Conservation (phyloP, 1,284 basidiomycete genomes). For the Ustilago tritici region DNA sequence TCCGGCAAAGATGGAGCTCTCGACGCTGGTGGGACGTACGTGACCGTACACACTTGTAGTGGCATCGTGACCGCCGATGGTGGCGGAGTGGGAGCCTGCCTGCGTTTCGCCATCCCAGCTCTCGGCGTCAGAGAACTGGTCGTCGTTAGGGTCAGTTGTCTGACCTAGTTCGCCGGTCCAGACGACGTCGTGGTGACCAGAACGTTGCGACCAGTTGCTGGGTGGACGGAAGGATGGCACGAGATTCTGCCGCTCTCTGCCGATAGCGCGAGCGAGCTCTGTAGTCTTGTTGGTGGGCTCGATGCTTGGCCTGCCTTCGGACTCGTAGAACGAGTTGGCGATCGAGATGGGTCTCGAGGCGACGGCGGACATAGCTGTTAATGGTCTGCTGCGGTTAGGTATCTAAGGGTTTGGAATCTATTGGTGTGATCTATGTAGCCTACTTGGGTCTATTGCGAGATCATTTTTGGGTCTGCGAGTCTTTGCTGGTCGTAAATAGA, state of each 20-base stretch:
- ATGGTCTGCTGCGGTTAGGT: background rate
- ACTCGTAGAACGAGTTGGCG: constrained; percentile 49
- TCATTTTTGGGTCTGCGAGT: constrained; percentile 4
- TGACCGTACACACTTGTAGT: constrained; percentile 50
- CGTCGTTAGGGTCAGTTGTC: constrained; percentile 28
- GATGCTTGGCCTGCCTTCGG: constrained; percentile 40
- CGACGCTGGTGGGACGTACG: constrained; percentile 48
- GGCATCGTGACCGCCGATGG: constrained; percentile 21
- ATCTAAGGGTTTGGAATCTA: background rate
- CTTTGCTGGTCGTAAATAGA: background rate
- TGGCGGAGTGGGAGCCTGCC: constrained; percentile 24
- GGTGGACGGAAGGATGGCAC: constrained; percentile 47
- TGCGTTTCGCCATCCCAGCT: constrained; percentile 55
- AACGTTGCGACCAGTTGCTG: constrained; percentile 42
- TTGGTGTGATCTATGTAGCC: background rate
- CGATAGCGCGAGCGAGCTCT: constrained; percentile 48
- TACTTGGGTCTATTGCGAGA: background rate
- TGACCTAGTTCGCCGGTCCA: constrained; percentile 44
- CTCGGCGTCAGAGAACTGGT: constrained; percentile 56
- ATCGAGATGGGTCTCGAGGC: constrained; percentile 29
- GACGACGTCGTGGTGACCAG: constrained; percentile 51
- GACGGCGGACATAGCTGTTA: constrained; percentile 31
- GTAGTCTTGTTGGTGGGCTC: constrained; percentile 37
- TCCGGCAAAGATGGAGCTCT: constrained; percentile 60
- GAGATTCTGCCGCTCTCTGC: constrained; percentile 29